Conservation (phyloP, 2,329 filamentous ascomycete genomes). For the Fusarium staphyleae region DNA sequence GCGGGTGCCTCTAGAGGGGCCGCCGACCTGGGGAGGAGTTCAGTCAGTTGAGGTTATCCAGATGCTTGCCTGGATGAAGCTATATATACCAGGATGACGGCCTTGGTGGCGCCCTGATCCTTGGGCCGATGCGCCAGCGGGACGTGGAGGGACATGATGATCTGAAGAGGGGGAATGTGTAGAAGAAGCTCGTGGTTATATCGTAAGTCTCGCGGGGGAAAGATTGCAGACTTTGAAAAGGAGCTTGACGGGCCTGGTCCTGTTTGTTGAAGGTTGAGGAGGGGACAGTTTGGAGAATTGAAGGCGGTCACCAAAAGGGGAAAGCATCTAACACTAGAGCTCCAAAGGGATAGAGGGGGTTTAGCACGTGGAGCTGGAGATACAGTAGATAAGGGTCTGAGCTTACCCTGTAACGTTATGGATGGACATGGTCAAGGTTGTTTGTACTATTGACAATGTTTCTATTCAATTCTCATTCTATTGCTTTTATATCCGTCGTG, state of each 20-base stretch:
- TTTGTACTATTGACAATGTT: too few relatives aligned
- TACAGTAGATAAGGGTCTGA: too few relatives aligned
- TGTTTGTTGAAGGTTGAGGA: not conserved
- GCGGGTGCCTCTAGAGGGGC: slow-evolving; percentile 92
- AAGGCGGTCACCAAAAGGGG: slow-evolving; percentile 35
- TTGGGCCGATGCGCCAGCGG: slow-evolving; percentile 58
- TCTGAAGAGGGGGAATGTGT: slow-evolving; percentile 4
- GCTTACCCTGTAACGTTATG: too few relatives aligned
- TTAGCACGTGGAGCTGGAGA: too few relatives aligned
- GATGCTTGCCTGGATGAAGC: slow-evolving; percentile 18
- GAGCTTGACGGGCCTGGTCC: slow-evolving; percentile 21
- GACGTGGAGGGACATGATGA: slow-evolving; percentile 63
- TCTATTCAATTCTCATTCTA: too few relatives aligned
- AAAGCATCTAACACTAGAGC: slow-evolving; percentile 5
- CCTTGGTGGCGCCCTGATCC: slow-evolving; percentile 77
- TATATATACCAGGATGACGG: slow-evolving; percentile 89
- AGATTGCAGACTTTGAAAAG: too few relatives aligned
- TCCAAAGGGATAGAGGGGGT: too few relatives aligned
- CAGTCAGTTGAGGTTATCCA: too few relatives aligned
- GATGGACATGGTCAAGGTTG: too few relatives aligned
- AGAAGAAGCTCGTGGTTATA: too few relatives aligned
- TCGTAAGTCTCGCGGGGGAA: too few relatives aligned
- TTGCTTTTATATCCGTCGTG: too few relatives aligned
- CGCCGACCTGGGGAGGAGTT: slow-evolving; percentile 74
- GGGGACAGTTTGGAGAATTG: slow-evolving; percentile 33